Conservation (phyloP, 768 basidiomycete species). For the Agrocybe pediades region DNA sequence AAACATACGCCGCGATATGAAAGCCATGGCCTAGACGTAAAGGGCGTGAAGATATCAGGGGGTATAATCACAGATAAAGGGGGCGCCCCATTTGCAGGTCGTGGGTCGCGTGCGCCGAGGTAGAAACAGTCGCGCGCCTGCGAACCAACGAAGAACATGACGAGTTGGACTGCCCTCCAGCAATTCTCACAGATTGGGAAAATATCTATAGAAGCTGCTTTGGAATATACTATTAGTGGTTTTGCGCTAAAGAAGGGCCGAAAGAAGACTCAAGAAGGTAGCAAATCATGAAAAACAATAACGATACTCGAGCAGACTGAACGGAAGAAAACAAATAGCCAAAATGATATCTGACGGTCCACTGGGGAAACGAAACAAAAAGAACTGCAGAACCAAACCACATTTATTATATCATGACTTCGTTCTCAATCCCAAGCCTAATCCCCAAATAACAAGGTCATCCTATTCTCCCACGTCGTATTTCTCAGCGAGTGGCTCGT, state of each 20-base stretch:
- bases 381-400: conserved; percentile 18
- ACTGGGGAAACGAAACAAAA: neutral
- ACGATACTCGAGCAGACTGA: too few species aligned
- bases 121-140: conserved; percentile 89
- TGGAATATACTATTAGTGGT: too few species aligned
- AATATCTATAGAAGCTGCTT: conserved; percentile 84
- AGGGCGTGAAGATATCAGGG: too few species aligned
- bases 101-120: conserved; percentile 78
- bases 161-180: conserved; percentile 93
- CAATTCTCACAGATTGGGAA: conserved; percentile 95
- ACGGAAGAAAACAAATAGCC: too few species aligned
- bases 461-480: conserved; percentile 73
- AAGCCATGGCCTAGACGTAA: too few species aligned
- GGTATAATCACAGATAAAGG: too few species aligned
- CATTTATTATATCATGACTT: conserved; percentile 79
- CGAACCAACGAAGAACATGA: conserved; percentile 95
- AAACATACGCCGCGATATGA: too few species aligned
- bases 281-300: too few species aligned
- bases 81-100: too few species aligned
- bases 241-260: too few species aligned
- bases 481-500: conserved; percentile 29
- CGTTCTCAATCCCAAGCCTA: conserved; percentile 88
- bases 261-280: too few species aligned
- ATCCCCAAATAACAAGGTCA: conserved; percentile 87
- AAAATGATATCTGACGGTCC: too few species aligned